A percentile compares a stretch with the other conserved stretches of the same genome.
Conservation (phyloP, 164 flowering plant species). For the Malania oleifera region DNA sequence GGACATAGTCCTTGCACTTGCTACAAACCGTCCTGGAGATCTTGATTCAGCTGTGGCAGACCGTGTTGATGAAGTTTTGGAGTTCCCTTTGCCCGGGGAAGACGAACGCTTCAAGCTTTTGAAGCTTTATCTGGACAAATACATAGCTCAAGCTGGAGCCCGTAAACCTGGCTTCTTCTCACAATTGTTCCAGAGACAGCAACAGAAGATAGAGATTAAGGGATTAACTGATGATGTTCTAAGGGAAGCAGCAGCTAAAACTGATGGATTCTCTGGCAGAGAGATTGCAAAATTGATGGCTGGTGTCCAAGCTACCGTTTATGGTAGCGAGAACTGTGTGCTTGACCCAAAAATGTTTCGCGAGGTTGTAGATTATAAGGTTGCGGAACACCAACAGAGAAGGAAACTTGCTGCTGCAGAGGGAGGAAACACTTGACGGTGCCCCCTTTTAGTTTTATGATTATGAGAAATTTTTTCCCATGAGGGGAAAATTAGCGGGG, state of each 20-base stretch:
- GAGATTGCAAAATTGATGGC: conserved; percentile 98
- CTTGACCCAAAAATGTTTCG: conserved; percentile 77
- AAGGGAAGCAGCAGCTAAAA: conserved; percentile 79
- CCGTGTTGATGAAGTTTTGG: conserved; percentile 87
- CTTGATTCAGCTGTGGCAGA: conserved; percentile 94
- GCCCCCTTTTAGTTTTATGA: neutral
- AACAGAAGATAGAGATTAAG: conserved; percentile 75
- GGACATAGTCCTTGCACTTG: conserved; percentile 93
- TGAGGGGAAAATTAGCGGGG: no score
- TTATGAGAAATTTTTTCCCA: no score
- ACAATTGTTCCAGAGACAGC: conserved; percentile 41
- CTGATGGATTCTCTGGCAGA: conserved; percentile 91
- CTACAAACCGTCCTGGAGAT: conserved; percentile 96
- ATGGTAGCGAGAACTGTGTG: conserved; percentile 76
- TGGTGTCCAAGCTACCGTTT: conserved; percentile 91
- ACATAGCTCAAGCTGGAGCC: conserved; percentile 71
- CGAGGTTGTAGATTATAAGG: conserved; percentile 93
- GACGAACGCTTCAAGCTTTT: conserved; percentile 79
- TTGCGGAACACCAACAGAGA: conserved; percentile 92
- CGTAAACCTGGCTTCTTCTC: conserved; percentile 54
- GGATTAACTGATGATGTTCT: conserved; percentile 71
- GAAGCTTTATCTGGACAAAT: conserved; percentile 85
- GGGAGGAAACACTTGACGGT: conserved; percentile 15
- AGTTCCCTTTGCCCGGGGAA: conserved; percentile 89
- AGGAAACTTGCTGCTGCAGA: conserved; percentile 52